Evolutionary conservation across 805 yeast genomes (phyloP), one percentile per base, ranked within the genome.

Genomic region (Zygosaccharomyces bisporus): DNA sequence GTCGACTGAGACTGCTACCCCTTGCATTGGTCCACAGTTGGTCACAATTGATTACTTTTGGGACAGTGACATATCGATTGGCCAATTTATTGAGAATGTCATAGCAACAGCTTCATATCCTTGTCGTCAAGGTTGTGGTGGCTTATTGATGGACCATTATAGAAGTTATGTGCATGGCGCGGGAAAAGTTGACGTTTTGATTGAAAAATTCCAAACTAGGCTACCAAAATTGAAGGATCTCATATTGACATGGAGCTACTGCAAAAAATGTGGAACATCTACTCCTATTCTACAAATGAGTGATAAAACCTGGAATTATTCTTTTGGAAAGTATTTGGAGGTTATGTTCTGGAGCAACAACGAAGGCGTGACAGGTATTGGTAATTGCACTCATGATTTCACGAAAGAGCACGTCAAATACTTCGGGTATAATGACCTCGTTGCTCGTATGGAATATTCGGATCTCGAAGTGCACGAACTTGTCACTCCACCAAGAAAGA

Each of bases 311-410:
- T 90, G 95, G 83, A 88, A 83, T 57, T 82, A 81, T 51, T 91
- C 98, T 0, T 83, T 93, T 64, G 99, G 98, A 0, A 95, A 95
- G 59, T 93, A 86, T 60, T 69, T 93, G 18, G 98, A 93, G 67
- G 69, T 90, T 17, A 71, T 84, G 23, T 90, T 90, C 60, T 88
- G 95, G 86, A 77, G 84, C 44, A 65, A 71, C 27, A 71, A 69
- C 14, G 68, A 79, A 30, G 70, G 76, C 10, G 69, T 80, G 45
- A 70, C 80, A 4, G 83, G 81, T 2, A 65, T 75, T 43, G 84
- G 83, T 1, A 72, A 75, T 16, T 93, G 99, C 63, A 65, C 73
- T 0, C 97, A 91, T 64, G 88, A 89, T 60, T 81, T 83, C 45
- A 83, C 86, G 52, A 78, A 81, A 43, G 87, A 84, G 48, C 96